A percentile compares a stretch with the other conserved stretches of the same genome.
Evolutionary conservation across 169 alveolate species (phyloP).

Genomic region (Plasmodium coatneyi): DNA sequence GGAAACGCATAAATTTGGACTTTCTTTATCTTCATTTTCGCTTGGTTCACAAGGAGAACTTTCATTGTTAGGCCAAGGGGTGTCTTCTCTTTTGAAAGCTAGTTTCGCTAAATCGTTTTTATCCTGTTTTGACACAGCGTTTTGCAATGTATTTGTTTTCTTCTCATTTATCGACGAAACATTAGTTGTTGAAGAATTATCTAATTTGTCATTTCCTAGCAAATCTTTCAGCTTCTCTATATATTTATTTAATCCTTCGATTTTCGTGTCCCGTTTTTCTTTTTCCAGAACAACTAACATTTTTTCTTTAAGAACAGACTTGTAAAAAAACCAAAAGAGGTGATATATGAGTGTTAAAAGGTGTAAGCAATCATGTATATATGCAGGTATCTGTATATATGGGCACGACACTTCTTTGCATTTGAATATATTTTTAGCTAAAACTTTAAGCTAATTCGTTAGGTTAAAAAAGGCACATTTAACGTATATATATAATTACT

Average conservation of each 20-base stretch:
- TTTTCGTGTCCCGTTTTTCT: slow-evolving; percentile 70
- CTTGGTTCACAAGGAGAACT: slow-evolving; percentile 33
- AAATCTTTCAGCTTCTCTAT: slow-evolving; percentile 46
- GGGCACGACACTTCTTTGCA: not conserved
- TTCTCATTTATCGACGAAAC: slow-evolving; percentile 15
- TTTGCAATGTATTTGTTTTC: slow-evolving; percentile 15
- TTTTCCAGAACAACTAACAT: slow-evolving; percentile 43
- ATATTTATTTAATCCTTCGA: slow-evolving; percentile 71
- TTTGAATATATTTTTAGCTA: not conserved
- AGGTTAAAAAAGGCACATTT: not conserved
- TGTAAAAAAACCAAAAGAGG: slow-evolving; percentile 18
- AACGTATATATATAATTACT: slow-evolving; percentile 16
- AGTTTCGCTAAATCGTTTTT: slow-evolving; percentile 55
- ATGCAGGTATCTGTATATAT: not conserved
- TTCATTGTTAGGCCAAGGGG: slow-evolving; percentile 74
- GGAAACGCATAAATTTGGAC: slow-evolving; percentile 37
- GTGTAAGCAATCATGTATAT: not conserved
- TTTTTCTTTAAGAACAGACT: slow-evolving; percentile 71
- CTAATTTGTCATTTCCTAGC: slow-evolving; percentile 49
- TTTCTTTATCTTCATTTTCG: slow-evolving; percentile 28
- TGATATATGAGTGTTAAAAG: not conserved
- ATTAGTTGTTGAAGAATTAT: slow-evolving; percentile 4
- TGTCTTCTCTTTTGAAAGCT: slow-evolving; percentile 50
- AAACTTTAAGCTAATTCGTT: slow-evolving; percentile 1
- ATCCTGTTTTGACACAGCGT: slow-evolving; percentile 20